phyloP scores from a whole-genome alignment of 192 early-diverging fungal genomes.

The Linnemannia exigua region DNA sequence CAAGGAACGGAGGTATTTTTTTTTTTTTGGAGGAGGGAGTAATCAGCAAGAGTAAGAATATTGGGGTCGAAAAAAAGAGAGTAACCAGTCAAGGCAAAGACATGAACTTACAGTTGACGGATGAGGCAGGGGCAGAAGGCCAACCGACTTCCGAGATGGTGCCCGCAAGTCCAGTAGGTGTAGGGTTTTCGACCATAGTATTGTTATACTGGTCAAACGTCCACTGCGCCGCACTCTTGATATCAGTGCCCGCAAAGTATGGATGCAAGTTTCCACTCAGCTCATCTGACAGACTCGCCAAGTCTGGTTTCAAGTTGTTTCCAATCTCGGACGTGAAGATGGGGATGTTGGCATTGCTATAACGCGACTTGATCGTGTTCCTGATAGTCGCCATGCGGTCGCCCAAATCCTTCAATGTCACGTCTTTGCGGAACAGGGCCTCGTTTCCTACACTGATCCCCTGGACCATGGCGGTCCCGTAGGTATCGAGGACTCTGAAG shows the following conservation, averaged over 20 bases:
- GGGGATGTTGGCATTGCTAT: constrained; percentile 24
- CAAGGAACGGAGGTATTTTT: neutral
- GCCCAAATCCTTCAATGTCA: constrained; percentile 12
- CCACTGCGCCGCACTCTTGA: constrained; percentile 64
- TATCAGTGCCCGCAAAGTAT: constrained; percentile 70
- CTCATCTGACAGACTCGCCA: constrained; percentile 67
- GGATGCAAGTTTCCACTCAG: constrained; percentile 75
- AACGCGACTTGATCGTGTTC: constrained; percentile 23
- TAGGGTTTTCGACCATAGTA: constrained; percentile 57
- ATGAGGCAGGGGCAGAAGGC: constrained; percentile 61
- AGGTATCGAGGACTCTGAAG: constrained; percentile 45
- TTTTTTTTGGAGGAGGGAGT: neutral
- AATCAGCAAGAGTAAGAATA: neutral
- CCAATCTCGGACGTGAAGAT: constrained; percentile 58
- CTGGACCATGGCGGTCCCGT: constrained; percentile 56
- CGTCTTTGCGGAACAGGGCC: constrained; percentile 59
- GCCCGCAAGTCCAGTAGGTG: constrained; percentile 56
- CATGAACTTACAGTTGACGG: constrained; percentile 15
- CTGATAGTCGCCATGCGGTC: constrained; percentile 31
- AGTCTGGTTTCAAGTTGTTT: constrained; percentile 33
- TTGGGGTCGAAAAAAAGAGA: neutral
- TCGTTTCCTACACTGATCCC: constrained; percentile 65
- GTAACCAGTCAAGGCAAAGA: neutral
- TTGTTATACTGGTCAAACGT: constrained; percentile 65
- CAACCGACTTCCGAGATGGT: constrained; percentile 80